These are phyloP conservation scores for Spatholobus suberectus DNA, from an alignment of 306 rosid species.

Conservation along the genomic window DNA sequence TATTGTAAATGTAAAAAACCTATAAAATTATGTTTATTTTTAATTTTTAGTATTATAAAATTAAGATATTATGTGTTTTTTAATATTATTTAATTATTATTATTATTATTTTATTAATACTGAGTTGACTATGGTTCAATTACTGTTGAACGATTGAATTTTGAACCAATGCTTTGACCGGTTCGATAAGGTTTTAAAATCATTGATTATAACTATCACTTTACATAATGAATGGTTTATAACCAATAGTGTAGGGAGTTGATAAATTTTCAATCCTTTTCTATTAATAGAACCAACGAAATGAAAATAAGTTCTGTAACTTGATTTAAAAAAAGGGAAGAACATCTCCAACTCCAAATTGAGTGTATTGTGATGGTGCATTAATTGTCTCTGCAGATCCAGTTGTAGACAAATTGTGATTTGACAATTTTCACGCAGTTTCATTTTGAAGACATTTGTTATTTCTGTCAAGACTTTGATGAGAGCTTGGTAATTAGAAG, in stretches of 20 bases:
- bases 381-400: constrained; percentile 6
- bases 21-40: too few species aligned
- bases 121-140: too few species aligned
- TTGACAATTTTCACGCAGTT: background rate
- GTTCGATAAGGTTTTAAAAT: too few species aligned
- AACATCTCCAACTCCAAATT: background rate
- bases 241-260: background rate
- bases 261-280: constrained; percentile 34
- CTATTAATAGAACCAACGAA: constrained; percentile 22
- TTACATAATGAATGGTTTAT: constrained; percentile 5
- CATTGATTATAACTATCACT: too few species aligned
- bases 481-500: constrained; percentile 19
- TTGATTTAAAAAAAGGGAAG: background rate
- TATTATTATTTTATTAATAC: too few species aligned
- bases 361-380: background rate
- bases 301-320: constrained; percentile 10
- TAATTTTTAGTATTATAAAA: too few species aligned
- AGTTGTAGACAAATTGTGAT: constrained; percentile 8
- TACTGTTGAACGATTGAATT: too few species aligned
- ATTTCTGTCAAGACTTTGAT: constrained; percentile 1
- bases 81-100: too few species aligned
- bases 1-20: too few species aligned
- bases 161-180: too few species aligned
- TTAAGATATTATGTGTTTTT: too few species aligned
- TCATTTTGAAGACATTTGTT: background rate